Percentiles rank a stretch among this genome's conserved stretches.
Evolutionary conservation across 495 filamentous ascomycete genomes (phyloP).

Genomic region (Polyplosphaeria fusca): DNA sequence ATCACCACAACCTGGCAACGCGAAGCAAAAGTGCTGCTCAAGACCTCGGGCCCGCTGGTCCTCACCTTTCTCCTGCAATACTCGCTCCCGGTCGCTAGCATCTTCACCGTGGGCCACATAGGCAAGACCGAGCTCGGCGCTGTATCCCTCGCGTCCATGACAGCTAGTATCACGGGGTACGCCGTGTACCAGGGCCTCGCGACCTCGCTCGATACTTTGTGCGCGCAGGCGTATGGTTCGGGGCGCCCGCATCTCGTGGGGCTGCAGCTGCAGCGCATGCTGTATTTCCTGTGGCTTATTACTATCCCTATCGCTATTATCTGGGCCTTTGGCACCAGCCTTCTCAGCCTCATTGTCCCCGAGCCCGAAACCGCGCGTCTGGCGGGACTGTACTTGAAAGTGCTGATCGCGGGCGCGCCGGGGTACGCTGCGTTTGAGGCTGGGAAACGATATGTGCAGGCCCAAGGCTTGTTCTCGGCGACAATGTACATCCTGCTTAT

Average conservation of each 20-base stretch:
- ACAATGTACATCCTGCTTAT: conserved; percentile 65
- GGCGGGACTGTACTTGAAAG: conserved; percentile 64
- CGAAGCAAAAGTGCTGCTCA: conserved; percentile 50
- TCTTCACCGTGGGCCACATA: conserved; percentile 50
- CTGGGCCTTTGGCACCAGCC: conserved; percentile 56
- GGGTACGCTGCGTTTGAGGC: conserved; percentile 67
- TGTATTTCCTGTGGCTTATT: conserved; percentile 60
- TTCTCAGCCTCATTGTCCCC: conserved; percentile 59
- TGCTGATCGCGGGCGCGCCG: conserved; percentile 62
- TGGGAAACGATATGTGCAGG: conserved; percentile 69
- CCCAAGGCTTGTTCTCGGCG: conserved; percentile 67
- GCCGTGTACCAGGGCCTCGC: conserved; percentile 67
- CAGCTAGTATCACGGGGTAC: conserved; percentile 70
- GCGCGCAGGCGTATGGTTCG: conserved; percentile 70
- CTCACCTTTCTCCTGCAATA: conserved; percentile 73
- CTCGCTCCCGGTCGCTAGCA: conserved; percentile 63
- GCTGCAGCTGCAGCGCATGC: conserved; percentile 68
- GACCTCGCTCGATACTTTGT: conserved; percentile 69
- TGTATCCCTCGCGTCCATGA: conserved; percentile 67
- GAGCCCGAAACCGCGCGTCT: conserved; percentile 59
- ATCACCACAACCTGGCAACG: conserved; percentile 33
- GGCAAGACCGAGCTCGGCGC: conserved; percentile 35
- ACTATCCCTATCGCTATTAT: conserved; percentile 60
- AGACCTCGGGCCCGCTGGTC: conserved; percentile 59
- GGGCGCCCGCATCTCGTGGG: conserved; percentile 67